Evolutionary conservation across 805 yeast genomes (phyloP).

Genomic region (Pichia membranifaciens): DNA sequence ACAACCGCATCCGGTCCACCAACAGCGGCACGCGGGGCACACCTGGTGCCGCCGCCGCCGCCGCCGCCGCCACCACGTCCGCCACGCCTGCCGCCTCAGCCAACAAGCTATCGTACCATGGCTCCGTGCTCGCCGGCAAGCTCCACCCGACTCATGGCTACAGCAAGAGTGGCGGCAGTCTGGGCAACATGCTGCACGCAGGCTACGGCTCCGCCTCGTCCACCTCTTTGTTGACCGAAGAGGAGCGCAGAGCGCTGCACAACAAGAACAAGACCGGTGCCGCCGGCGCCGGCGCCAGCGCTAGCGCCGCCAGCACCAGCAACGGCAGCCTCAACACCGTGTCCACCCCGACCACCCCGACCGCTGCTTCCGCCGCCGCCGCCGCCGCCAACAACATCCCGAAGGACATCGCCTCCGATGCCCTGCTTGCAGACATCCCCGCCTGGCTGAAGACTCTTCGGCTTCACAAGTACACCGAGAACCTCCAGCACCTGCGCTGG

Average conservation of each 20-base stretch:
- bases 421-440: conserved; percentile 70
- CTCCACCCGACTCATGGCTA: neutral
- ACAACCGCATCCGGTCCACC: conserved; percentile 8
- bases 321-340: no score
- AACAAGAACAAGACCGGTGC: neutral
- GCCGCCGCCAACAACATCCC: neutral
- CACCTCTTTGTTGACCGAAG: neutral
- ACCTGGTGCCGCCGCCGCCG: conserved; percentile 5
- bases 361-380: neutral
- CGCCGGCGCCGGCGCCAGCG: neutral
- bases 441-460: conserved; percentile 88
- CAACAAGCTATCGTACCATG: no score
- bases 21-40: no score
- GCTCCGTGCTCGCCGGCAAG: no score
- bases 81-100: no score
- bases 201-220: no score
- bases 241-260: neutral
- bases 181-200: neutral
- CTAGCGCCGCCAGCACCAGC: neutral
- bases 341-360: no score
- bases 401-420: conserved; percentile 44
- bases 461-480: conserved; percentile 89
- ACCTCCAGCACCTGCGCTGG: conserved; percentile 74
- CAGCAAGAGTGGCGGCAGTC: neutral
- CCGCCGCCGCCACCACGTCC: neutral